Evolutionary conservation across 1,139 yeast species (phyloP), one percentile per base, ranked within the genome.

Genomic region (Kluyveromyces sp.): DNA sequence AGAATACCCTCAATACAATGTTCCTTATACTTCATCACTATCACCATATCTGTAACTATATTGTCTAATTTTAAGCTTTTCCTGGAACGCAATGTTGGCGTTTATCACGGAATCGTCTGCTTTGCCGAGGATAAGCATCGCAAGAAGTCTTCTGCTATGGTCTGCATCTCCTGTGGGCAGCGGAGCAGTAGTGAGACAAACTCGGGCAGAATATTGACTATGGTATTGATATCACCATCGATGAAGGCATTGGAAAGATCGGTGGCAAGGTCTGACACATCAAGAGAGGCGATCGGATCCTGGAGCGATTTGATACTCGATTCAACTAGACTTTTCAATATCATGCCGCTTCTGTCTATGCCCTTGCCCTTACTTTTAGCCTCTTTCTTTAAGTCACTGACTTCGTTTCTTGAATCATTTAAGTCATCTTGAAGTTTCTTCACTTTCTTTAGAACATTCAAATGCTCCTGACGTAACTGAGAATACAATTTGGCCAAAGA

Each of bases 31-130:
- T 35, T 35, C 37, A 28, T 37, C 40, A 28, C 40, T 37, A 37
- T 37, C 40, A 28, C 40, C 40, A 37, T 37, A 26, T 37, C 40
- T 37, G 29, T 37, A 43, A 35, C 44, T 41, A 34, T 41, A 35
- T 37, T 41, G 35, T 34, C 46, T 44, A 8, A 44, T 43, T 37
- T 43, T 43, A 27, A 25, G 46, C 40, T 38, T 38, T 31, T 38
- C 39, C 46, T 15, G 39, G 36, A 32, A 41, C 46, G 34, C 37
- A 35, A 35, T 35, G 37, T 35, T 35, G 37, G 37, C 37, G 37
- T 35, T 35, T 35, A 35, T 35, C 37, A 35, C 37, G 37, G 37
- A 35, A 35, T 35, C 37, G 37, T 35, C 37, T 35, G 37, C 37
- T 35, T 35, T 35, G 37, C 37, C 37, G 37, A 35, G 37, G 37